Conservation (phyloP, 768 basidiomycete genomes). For the Trametes elegans region DNA sequence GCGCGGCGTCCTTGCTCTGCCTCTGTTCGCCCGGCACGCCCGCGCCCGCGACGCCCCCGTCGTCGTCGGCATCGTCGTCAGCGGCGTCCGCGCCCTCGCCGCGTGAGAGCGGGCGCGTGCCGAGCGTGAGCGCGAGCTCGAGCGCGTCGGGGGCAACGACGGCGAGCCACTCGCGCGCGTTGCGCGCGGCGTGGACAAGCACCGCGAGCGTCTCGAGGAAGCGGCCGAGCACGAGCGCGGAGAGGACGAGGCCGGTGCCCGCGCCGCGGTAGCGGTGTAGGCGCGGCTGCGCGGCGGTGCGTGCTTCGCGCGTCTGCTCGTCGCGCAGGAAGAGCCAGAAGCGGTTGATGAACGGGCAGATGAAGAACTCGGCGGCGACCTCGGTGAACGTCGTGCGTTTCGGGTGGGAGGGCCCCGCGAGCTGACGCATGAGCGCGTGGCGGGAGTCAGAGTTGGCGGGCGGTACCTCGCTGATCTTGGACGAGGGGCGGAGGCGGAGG, state of each 20-base stretch:
- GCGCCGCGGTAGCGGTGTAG: constrained; percentile 63
- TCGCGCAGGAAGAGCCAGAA: constrained; percentile 95
- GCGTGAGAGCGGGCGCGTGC: constrained; percentile 58
- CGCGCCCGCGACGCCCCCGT: background rate
- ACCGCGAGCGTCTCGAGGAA: constrained; percentile 75
- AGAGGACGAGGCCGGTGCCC: constrained; percentile 81
- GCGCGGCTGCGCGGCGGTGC: constrained; percentile 56
- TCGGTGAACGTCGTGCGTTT: constrained; percentile 51
- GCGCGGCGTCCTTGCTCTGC: constrained; percentile 59
- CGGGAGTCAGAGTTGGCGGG: constrained; percentile 10
- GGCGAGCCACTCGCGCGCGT: constrained; percentile 77
- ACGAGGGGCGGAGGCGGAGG: constrained; percentile 56
- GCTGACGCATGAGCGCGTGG: constrained; percentile 5
- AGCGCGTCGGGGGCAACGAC: constrained; percentile 80
- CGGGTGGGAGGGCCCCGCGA: constrained; percentile 13
- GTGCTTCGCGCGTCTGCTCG: constrained; percentile 71
- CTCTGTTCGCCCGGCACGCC: constrained; percentile 7
- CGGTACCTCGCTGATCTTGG: constrained; percentile 45
- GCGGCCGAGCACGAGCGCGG: constrained; percentile 71
- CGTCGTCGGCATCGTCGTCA: constrained; percentile 28
- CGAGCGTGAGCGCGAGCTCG: constrained; percentile 80
- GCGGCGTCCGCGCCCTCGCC: constrained; percentile 35
- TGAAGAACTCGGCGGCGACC: constrained; percentile 84
- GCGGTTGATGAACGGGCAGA: constrained; percentile 86
- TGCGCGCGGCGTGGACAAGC: constrained; percentile 78